Conservation (phyloP, 1,284 basidiomycete genomes). For the Crepidotus sp. region DNA sequence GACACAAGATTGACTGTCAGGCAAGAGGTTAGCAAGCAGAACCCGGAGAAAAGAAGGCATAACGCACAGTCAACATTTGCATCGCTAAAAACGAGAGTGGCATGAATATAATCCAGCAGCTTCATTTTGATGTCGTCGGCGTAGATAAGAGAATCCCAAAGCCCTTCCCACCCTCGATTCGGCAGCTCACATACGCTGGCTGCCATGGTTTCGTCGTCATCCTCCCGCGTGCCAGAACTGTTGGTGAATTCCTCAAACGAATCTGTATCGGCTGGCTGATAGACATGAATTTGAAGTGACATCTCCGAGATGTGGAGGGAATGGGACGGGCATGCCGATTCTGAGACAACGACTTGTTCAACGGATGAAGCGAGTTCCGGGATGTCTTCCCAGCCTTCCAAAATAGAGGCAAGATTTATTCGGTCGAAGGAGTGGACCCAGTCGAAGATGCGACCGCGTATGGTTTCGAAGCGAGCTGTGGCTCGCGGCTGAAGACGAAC, state of each 20-base stretch:
- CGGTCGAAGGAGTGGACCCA: constrained; percentile 55
- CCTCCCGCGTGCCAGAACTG: constrained; percentile 45
- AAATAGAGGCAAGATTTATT: constrained; percentile 54
- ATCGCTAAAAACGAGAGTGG: constrained; percentile 86
- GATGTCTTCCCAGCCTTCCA: constrained; percentile 68
- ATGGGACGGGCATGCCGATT: constrained; percentile 45
- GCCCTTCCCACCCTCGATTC: constrained; percentile 72
- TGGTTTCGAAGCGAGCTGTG: constrained; percentile 62
- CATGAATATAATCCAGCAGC: constrained; percentile 89
- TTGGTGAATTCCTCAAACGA: constrained; percentile 74
- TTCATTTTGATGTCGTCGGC: constrained; percentile 82
- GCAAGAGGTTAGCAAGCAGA: constrained; percentile 10
- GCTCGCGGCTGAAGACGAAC: constrained; percentile 64
- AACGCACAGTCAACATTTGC: constrained; percentile 77
- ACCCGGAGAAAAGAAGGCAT: not conserved
- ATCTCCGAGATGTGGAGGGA: constrained; percentile 52
- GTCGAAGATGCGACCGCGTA: constrained; percentile 52
- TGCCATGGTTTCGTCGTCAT: constrained; percentile 73
- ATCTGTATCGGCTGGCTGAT: constrained; percentile 66
- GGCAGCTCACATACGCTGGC: constrained; percentile 85
- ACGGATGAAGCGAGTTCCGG: constrained; percentile 67
- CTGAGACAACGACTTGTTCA: constrained; percentile 73
- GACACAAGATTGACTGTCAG: constrained; percentile 77
- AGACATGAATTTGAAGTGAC: constrained; percentile 76
- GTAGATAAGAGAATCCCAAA: constrained; percentile 91